Conservation (phyloP, 1,139 yeast genomes). For the Pichia sp. region DNA sequence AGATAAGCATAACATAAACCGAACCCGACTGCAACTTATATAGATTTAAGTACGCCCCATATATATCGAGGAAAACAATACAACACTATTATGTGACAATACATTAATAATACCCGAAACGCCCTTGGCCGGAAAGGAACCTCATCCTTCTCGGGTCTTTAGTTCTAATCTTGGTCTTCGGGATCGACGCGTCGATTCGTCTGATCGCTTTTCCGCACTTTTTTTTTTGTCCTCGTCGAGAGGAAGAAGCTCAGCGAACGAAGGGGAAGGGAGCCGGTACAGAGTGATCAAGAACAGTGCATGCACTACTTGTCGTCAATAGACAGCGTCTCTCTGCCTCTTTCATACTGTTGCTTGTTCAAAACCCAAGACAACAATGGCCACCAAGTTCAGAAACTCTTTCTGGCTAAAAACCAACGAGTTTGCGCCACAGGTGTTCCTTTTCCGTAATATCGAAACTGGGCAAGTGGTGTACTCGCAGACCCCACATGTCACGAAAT, state of each 20-base stretch:
- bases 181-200: conserved; percentile 4
- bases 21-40: background rate
- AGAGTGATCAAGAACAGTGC: background rate
- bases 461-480: conserved; percentile 92
- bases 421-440: conserved; percentile 76
- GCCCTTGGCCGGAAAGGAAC: too few species aligned
- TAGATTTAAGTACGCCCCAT: background rate
- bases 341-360: background rate
- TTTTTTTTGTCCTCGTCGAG: conserved; percentile 2
- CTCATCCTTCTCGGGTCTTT: too few species aligned
- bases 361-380: conserved; percentile 21
- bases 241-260: background rate
- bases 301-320: too few species aligned
- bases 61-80: too few species aligned
- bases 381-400: conserved; percentile 32
- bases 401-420: conserved; percentile 49
- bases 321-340: too few species aligned
- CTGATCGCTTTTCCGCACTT: background rate
- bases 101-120: too few species aligned
- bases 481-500: conserved; percentile 60
- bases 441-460: conserved; percentile 78
- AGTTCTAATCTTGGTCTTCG: too few species aligned
- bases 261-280: background rate
- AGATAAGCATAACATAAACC: background rate
- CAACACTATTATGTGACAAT: too few species aligned